Evolutionary conservation across 441 rosid genomes (phyloP), one percentile per base, ranked within the genome.

Genomic region (Raphanus hybrid): DNA sequence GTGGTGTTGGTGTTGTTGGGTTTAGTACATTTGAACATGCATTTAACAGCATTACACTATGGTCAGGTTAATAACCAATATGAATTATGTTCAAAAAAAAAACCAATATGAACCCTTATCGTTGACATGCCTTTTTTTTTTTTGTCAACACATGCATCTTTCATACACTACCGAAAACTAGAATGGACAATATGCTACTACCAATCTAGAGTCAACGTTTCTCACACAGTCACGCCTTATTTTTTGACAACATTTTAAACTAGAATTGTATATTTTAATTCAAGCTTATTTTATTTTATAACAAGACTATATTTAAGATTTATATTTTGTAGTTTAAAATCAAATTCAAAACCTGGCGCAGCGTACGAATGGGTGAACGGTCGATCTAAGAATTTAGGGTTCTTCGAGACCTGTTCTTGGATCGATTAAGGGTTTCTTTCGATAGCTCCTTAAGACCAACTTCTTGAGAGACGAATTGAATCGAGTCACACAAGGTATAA

Each of bases 151-250:
- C 20, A 50, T 50, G 57, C 8, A 14, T 69, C 23, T 54, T 69
- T 63, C 48, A 63, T 63, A 54, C 66, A 39, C 75, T 54, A 52
- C 64, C 45, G 20, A 15, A 16, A 18, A 55, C 61, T 77, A 71
- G 76, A 65, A 57, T 77, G 76, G 80, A 8, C 80, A 70, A 76
- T 50, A 77, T 41, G 61, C 80, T 64, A 70, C 71, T 14, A 64
- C 71, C 66, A 16, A 11, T 69, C 34, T 55, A 8, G 43, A 39
- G 74, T 76, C 71, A 67, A 67, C 62, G 26, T 63, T 52, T 18
- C 48, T 34, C 26, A 15, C 18, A 27, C 20, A 15, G 29, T 18
- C 16, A 11, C 5, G 55, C 41, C 60, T 69, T 69, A 14, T 16
- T 15, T 20, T 29, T 34, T 37, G 11, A 1, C 6, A 14, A 16